Percentiles rank a stretch among this genome's conserved stretches.
phyloP scores from a whole-genome alignment of 2,329 filamentous ascomycete genomes.

The Ambrosiella cleistominuta region DNA sequence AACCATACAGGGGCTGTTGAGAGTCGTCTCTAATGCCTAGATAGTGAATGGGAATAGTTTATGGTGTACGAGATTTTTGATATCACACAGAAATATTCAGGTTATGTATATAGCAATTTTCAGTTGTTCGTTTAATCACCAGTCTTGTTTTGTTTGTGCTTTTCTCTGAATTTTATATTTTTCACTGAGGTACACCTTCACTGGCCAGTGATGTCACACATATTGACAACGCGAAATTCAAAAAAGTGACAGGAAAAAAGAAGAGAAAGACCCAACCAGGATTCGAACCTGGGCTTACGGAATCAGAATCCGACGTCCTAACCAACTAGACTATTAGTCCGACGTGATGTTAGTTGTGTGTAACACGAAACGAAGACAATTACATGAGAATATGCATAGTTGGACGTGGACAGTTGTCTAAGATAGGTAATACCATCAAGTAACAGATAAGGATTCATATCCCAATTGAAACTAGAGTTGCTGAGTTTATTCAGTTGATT shows the following conservation, averaged over 20 bases:
- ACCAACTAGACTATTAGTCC: constrained; percentile 12
- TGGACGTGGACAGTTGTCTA: background rate
- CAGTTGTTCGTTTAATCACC: too few relatives aligned
- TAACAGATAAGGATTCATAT: too few relatives aligned
- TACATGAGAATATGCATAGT: background rate
- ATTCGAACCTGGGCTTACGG: constrained; percentile 10
- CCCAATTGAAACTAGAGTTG: too few relatives aligned
- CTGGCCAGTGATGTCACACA: background rate
- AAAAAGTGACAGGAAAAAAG: background rate
- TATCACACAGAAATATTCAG: background rate
- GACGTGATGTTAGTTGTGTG: background rate
- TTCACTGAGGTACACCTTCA: background rate
- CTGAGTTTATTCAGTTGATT: too few relatives aligned
- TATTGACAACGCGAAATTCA: too few relatives aligned
- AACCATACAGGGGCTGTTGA: constrained; percentile 52
- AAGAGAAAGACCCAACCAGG: constrained; percentile 8
- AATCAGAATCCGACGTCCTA: constrained; percentile 9
- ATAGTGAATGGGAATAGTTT: background rate
- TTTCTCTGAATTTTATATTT: too few relatives aligned
- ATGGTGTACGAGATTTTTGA: background rate
- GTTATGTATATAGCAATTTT: too few relatives aligned
- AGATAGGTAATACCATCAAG: background rate
- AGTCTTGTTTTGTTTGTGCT: too few relatives aligned
- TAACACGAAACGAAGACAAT: background rate
- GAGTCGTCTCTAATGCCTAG: constrained; percentile 48